Evolutionary conservation across 176 grass and related monocot genomes (phyloP), one percentile per base, ranked within the genome.

Genomic region (Oryza australiensis): DNA sequence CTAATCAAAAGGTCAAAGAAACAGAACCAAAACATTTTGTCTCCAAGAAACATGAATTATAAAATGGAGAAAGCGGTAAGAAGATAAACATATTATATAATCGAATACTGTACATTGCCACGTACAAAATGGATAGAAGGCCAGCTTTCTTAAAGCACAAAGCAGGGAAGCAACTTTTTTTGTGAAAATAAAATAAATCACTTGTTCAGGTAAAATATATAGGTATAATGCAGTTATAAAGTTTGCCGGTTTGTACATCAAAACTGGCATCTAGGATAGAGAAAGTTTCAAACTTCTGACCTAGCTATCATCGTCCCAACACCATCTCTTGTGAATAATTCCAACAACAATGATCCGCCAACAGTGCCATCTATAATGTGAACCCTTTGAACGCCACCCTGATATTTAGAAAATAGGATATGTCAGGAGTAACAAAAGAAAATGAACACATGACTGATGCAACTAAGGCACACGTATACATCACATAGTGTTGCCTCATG

Each of bases 351-450:
- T n/a, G 92, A 81, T 70, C 95, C 95, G 32, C 84, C 88, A 82
- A 92, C 88, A 83, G 88, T 98, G 35, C 95, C 95, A 86, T 98
- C 95, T 83, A 98, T 78, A 37, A 98, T 88, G 89, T 98, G 95
- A 64, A 98, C 95, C 91, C 95, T 91, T 80, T 94, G 92, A 23
- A 98, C 95, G 67, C 95, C 95, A 69, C 95, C 95, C 95, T 98
- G 88, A 76, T 27, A 81, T 43, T 41, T 66, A 42, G 62, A 66
- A 42, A 76, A 26, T 14, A 75, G 10, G 23, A 70, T 57, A 70
- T 57, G 24, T 34, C 32, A 60, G 55, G 53, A 60, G 22, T 55
- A 84, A 89, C 82, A 66, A 43, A 30, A 57, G 53, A 81, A 46
- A 23, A 71, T 71, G 26, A 42, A 71, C 7, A 57, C 14, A 65